Evolutionary conservation across 345 rosid genomes (phyloP).

Genomic region (Populus simonii): DNA sequence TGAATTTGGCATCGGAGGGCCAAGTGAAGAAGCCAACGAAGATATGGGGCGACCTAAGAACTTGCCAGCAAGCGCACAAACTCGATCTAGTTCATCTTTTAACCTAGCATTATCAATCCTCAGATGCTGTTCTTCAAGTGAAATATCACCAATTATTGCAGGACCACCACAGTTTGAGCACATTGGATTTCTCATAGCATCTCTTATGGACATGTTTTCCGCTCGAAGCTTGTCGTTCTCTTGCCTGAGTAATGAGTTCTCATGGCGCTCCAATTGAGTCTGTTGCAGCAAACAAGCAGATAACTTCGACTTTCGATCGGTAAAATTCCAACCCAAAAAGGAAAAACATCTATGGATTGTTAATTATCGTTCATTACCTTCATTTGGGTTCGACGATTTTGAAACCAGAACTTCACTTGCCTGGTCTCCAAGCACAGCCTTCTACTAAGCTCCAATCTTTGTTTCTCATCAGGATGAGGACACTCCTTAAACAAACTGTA

Average conservation of each 20-base stretch:
- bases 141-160: constrained; percentile 69
- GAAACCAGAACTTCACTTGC: constrained; percentile 98
- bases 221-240: constrained; percentile 89
- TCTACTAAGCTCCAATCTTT: constrained; percentile 70
- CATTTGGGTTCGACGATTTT: constrained; percentile 96
- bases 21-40: constrained; percentile 33
- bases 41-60: constrained; percentile 81
- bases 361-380: constrained; percentile 47
- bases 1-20: constrained; percentile 58
- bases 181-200: constrained; percentile 85
- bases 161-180: constrained; percentile 92
- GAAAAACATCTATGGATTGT: background rate
- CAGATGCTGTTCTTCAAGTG: constrained; percentile 86
- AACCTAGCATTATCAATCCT: constrained; percentile 80
- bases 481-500: constrained; percentile 77
- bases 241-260: constrained; percentile 73
- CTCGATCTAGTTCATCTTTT: constrained; percentile 82
- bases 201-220: constrained; percentile 85
- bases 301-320: background rate
- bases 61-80: constrained; percentile 81
- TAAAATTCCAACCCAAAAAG: background rate
- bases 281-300: constrained; percentile 20
- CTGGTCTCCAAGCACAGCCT: constrained; percentile 82
- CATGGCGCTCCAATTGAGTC: constrained; percentile 92
- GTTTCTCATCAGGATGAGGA: constrained; percentile 97